Conservation (phyloP, 75 land plant genomes). For the Cupressus sempervirens region DNA sequence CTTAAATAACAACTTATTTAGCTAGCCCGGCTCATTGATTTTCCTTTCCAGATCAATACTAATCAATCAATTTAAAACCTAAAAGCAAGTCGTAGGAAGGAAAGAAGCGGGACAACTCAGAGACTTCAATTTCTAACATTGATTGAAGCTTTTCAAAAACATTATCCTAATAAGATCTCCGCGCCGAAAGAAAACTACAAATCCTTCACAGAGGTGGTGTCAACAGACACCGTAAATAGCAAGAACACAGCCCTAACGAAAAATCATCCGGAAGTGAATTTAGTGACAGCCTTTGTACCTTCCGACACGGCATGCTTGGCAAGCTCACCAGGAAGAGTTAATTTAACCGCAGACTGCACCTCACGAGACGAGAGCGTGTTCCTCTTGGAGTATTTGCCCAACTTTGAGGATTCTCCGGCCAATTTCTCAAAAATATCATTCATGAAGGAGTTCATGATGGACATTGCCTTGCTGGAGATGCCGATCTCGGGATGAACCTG, state of each 20-base stretch:
- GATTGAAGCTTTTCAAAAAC: too few relatives aligned
- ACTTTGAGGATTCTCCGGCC: conserved; percentile 53
- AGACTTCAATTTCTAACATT: too few relatives aligned
- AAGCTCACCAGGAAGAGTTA: conserved; percentile 69
- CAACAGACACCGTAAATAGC: not conserved
- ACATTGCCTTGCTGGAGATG: conserved; percentile 68
- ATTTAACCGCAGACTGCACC: conserved; percentile 54
- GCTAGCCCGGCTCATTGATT: too few relatives aligned
- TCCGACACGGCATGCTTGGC: conserved; percentile 72
- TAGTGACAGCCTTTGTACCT: conserved; percentile 58
- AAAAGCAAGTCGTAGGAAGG: too few relatives aligned
- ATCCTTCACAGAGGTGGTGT: not conserved
- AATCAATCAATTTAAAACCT: too few relatives aligned
- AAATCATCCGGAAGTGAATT: not conserved
- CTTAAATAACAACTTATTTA: too few relatives aligned
- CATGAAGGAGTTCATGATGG: conserved; percentile 56
- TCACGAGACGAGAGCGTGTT: conserved; percentile 61
- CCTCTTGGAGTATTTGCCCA: conserved; percentile 37
- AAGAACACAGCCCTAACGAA: not conserved
- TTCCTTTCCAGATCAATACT: too few relatives aligned
- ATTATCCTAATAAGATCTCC: too few relatives aligned
- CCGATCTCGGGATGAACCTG: conserved; percentile 33
- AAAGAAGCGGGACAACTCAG: too few relatives aligned
- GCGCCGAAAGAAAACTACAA: not conserved
- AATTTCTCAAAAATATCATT: conserved; percentile 76